Percentiles rank a stretch among this genome's conserved stretches.
These are phyloP conservation scores for Anacardium occidentale DNA, from an alignment of 345 rosid genomes.

Conservation along the genomic window DNA sequence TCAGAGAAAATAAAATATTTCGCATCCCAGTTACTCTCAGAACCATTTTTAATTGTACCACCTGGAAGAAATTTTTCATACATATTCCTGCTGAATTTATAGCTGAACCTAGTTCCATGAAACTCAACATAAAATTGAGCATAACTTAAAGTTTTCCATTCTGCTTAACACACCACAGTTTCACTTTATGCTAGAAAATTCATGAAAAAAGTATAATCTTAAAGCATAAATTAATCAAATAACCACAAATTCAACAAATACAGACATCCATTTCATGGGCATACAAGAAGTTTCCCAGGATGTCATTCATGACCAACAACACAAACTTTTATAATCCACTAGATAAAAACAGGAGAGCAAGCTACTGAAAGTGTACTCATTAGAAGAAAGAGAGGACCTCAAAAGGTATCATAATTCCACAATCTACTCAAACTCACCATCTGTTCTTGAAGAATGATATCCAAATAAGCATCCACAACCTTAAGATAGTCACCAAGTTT, in stretches of 20 bases:
- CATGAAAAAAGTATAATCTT: background rate
- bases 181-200: background rate
- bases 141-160: background rate
- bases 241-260: background rate
- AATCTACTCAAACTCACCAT: constrained; percentile 47
- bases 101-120: background rate
- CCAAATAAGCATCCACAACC: constrained; percentile 79
- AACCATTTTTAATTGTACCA: background rate
- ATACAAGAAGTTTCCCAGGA: background rate
- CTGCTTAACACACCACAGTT: background rate
- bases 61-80: background rate
- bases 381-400: constrained; percentile 6
- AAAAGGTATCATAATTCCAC: background rate
- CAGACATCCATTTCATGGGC: background rate
- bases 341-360: constrained; percentile 8
- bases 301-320: background rate
- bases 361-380: background rate
- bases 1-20: background rate
- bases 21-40: background rate
- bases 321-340: background rate
- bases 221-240: background rate
- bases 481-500: constrained; percentile 64
- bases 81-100: background rate
- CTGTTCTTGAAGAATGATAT: constrained; percentile 67
- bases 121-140: background rate